Evolutionary conservation across 2,329 filamentous ascomycete species (phyloP), one percentile per base, ranked within the genome.

Genomic region (Fusarium falciforme): DNA sequence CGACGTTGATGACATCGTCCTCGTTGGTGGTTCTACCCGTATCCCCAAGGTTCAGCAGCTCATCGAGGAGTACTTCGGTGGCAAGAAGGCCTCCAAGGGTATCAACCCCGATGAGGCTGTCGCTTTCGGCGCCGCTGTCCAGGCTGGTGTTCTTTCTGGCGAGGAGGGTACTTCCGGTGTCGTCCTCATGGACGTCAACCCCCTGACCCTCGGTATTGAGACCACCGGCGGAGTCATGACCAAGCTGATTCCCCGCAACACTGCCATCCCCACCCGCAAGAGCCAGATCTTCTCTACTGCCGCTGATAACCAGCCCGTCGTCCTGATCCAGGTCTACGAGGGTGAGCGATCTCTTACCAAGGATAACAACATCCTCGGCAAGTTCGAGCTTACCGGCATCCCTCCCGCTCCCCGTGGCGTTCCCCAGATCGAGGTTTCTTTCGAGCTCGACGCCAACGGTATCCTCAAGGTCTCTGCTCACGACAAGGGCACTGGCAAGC

Each of bases 21-120:
- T 98, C 61, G 96, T 98, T 74, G 96, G 96, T 92, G 96, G 96
- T 86, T 98, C 96, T 71, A 98, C 96, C 77, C 96, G 96, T 94
- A 98, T 99, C 79, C 96, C 96, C 84, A 98, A 98, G 93, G 95
- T 98, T 77, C 93, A 97, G 87, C 84, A 91, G 79, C 92, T 98
- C 83, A 93, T 98, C 77, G 95, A 98, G 89, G 95, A 98, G 86
- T 98, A 90, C 91, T 98, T 98, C 84, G 88, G 83, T 79, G 93
- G 95, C 85, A 98, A 98, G 94, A 95, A 96, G 90, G 95, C 95
- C 79, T 95, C 93, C 90, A 98, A 98, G 94, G 94, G 95, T 87
- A 98, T 99, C 85, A 98, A 98, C 91, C 96, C 96, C 79, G 96
- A 99, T 82, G 96, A 98, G 89, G 96, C 96, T 87, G 96, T 98